phyloP scores from a whole-genome alignment of 2,329 filamentous ascomycete genomes.

The Alternaria atra region DNA sequence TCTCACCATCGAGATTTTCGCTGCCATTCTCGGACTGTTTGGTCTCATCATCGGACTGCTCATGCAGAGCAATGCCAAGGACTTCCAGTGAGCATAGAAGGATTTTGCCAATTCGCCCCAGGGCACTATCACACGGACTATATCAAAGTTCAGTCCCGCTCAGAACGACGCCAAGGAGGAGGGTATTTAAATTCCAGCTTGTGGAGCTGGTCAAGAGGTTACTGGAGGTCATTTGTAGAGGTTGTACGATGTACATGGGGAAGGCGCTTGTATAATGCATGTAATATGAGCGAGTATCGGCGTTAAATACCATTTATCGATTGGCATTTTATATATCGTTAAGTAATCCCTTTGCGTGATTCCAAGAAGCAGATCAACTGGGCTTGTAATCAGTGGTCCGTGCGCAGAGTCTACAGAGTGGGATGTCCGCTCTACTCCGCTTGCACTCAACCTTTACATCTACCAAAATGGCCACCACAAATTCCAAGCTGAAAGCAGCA shows the following conservation, averaged over 20 bases:
- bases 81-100: conserved; percentile 64
- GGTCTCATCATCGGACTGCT: conserved; percentile 94
- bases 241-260: conserved; percentile 45
- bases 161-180: conserved; percentile 6
- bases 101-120: not conserved
- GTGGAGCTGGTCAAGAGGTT: conserved; percentile 13
- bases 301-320: conserved; percentile 35
- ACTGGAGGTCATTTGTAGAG: conserved; percentile 14
- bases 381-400: conserved; percentile 23
- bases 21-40: conserved; percentile 94
- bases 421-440: conserved; percentile 33
- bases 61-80: conserved; percentile 81
- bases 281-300: conserved; percentile 46
- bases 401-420: conserved; percentile 26
- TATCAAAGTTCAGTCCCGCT: conserved; percentile 2
- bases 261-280: conserved; percentile 49
- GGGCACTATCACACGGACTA: not conserved
- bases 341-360: not conserved
- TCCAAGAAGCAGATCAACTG: conserved; percentile 8
- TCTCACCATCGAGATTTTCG: conserved; percentile 98
- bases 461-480: conserved; percentile 41
- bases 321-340: conserved; percentile 3
- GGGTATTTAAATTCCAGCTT: conserved; percentile 22
- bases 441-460: conserved; percentile 21
- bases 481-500: conserved; percentile 70